Evolutionary conservation across 495 filamentous ascomycete genomes (phyloP), one percentile per base, ranked within the genome.

Genomic region (Trichoderma gamsii): DNA sequence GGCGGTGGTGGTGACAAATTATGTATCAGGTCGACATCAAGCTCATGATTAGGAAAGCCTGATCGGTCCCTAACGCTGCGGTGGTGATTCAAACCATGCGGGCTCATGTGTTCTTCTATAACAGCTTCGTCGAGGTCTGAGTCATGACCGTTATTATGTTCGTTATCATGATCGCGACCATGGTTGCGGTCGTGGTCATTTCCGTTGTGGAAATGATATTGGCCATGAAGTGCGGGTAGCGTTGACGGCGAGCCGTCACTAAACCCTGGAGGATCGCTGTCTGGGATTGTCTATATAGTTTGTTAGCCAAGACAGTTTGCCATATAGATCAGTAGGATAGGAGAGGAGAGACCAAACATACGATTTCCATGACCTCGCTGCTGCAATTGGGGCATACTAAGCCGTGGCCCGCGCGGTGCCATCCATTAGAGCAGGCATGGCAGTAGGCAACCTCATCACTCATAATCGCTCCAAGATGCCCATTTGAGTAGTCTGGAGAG

Each of bases 311-410:
- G 38, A 29, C 18, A 46, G 18, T 6, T 6, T 0, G 15, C n/a
- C 15, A 15, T 16, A 41, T 16, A 5, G 32, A 6, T 16, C 64
- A 68, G 69, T 49, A 8, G 64, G 63, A 59, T 15, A 51, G 35
- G 41, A 5, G 21, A 21, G 35, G 44, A 15, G 35, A 18, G 1
- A 11, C 6, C 23, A 23, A 56, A 82, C 87, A 69, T 75, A 92
- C 93, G 69, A 97, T 94, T 79, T 99, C 92, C 8, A 86, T 90
- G 74, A 90, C 87, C 7, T 96, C 90, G n/a, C 86, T 85, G 15
- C 81, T 69, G 74, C 95, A 99, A 11, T 77, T 73, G n/a, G 93
- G 93, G 70, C 95, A 99, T 15, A 75, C 76, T 65, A 96, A 76
- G 44, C 69, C 85, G 70, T 83, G 79, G 67, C 89, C 83, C 72